These are phyloP conservation scores for Candida hispaniensis DNA, from an alignment of 805 yeast genomes.

Conservation along the genomic window DNA sequence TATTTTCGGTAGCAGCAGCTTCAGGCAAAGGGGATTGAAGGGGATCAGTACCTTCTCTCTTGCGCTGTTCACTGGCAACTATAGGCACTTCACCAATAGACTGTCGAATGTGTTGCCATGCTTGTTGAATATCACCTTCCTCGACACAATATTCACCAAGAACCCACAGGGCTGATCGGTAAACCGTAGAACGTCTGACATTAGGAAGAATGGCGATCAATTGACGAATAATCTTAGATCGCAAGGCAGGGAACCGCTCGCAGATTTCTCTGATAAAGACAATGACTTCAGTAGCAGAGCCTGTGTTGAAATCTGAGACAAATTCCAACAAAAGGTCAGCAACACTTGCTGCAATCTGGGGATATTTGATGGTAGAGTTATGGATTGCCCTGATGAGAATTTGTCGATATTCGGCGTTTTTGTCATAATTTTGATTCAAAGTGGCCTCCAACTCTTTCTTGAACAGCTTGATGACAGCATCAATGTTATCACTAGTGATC, in stretches of 20 bases:
- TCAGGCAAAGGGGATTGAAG: slow-evolving; percentile 31
- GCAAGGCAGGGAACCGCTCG: slow-evolving; percentile 76
- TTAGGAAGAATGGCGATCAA: slow-evolving; percentile 51
- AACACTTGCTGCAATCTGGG: slow-evolving; percentile 84
- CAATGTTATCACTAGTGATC: slow-evolving; percentile 80
- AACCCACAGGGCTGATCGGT: slow-evolving; percentile 91
- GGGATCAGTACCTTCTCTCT: slow-evolving; percentile 18
- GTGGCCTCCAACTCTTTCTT: slow-evolving; percentile 83
- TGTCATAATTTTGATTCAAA: slow-evolving; percentile 59
- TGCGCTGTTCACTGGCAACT: slow-evolving; percentile 55
- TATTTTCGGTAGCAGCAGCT: slow-evolving; percentile 30
- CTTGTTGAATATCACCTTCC: slow-evolving; percentile 58
- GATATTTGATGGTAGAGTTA: slow-evolving; percentile 75
- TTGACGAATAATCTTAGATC: slow-evolving; percentile 51
- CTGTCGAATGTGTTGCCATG: slow-evolving; percentile 79
- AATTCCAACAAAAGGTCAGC: slow-evolving; percentile 81
- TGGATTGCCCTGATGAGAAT: slow-evolving; percentile 80
- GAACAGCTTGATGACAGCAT: slow-evolving; percentile 81
- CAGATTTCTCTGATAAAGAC: slow-evolving; percentile 90
- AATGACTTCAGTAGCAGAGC: slow-evolving; percentile 82
- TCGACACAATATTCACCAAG: slow-evolving; percentile 82
- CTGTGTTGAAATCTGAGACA: slow-evolving; percentile 69
- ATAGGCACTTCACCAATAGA: slow-evolving; percentile 90
- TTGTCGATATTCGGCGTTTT: slow-evolving; percentile 77
- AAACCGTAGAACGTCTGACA: slow-evolving; percentile 79